Percentiles rank a stretch among this genome's conserved stretches.
Conservation (phyloP, 78 protist genomes). For the Dictyostelium citrinum region DNA sequence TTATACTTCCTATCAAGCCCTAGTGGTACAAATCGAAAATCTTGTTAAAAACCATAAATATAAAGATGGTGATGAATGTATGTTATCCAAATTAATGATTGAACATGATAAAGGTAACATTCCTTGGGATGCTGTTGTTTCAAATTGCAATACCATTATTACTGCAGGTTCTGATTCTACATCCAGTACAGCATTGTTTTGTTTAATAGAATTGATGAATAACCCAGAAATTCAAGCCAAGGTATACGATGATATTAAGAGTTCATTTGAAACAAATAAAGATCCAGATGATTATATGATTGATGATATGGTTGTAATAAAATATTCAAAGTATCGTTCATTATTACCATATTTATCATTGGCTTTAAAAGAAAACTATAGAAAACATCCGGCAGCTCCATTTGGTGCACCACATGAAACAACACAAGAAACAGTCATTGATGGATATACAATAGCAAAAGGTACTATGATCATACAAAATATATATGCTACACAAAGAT, state of each 20-base stretch:
- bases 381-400: slow-evolving; percentile 15
- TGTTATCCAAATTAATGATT: not conserved
- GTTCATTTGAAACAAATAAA: not conserved
- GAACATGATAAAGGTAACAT: slow-evolving; percentile 15
- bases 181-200: not conserved
- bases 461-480: slow-evolving; percentile 4
- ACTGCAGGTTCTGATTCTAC: not conserved
- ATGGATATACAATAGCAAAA: slow-evolving; percentile 17
- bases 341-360: not conserved
- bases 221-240: not conserved
- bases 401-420: slow-evolving; percentile 23
- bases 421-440: not conserved
- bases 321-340: not conserved
- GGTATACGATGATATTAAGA: not conserved
- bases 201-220: not conserved
- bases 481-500: not conserved
- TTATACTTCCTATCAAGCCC: not conserved
- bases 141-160: not conserved
- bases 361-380: slow-evolving; percentile 2
- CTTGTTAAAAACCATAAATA: not conserved
- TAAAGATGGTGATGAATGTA: not conserved
- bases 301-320: not conserved
- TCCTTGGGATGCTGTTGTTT: not conserved
- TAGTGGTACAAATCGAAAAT: not conserved
- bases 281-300: not conserved